Percentiles rank a stretch among this genome's conserved stretches.
Conservation (phyloP, 805 yeast species). For the Suhomyces kilbournensis region DNA sequence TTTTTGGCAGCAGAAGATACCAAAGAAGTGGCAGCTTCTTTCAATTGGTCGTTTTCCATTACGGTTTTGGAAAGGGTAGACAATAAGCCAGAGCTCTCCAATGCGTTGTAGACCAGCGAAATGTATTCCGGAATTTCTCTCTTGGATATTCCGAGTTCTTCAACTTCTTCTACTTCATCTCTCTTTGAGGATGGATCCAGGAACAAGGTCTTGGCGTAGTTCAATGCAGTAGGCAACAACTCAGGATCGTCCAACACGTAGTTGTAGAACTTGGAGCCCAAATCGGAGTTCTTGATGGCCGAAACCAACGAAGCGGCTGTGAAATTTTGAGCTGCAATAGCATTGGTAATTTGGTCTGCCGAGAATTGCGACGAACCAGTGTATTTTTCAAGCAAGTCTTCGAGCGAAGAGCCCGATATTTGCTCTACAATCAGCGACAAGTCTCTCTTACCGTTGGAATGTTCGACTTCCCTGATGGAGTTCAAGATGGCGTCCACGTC, state of each 20-base stretch:
- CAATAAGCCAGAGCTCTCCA: conserved; percentile 22
- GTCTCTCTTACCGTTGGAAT: conserved; percentile 2
- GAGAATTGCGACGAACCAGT: conserved; percentile 14
- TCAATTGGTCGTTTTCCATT: conserved; percentile 19
- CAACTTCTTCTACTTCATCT: conserved; percentile 2
- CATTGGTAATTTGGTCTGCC: conserved; percentile 12
- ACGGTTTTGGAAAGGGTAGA: conserved; percentile 20
- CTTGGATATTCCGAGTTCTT: conserved; percentile 4
- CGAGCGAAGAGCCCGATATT: conserved; percentile 13
- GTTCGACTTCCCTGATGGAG: not conserved
- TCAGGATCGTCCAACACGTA: conserved; percentile 16
- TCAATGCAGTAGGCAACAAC: conserved; percentile 11
- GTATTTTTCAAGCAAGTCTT: conserved; percentile 16
- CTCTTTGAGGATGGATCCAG: conserved; percentile 8
- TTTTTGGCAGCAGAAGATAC: conserved; percentile 19
- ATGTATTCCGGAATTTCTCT: conserved; percentile 13
- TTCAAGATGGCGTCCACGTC: not conserved
- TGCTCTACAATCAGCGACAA: conserved; percentile 10
- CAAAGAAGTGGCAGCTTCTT: conserved; percentile 19
- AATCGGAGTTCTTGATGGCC: conserved; percentile 12
- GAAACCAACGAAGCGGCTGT: conserved; percentile 13
- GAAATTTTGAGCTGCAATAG: conserved; percentile 14
- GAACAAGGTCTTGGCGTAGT: conserved; percentile 15
- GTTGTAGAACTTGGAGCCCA: conserved; percentile 15
- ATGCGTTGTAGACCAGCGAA: conserved; percentile 16